Conservation (phyloP, 2,329 filamentous ascomycete genomes). For the Penicillium sp. region DNA sequence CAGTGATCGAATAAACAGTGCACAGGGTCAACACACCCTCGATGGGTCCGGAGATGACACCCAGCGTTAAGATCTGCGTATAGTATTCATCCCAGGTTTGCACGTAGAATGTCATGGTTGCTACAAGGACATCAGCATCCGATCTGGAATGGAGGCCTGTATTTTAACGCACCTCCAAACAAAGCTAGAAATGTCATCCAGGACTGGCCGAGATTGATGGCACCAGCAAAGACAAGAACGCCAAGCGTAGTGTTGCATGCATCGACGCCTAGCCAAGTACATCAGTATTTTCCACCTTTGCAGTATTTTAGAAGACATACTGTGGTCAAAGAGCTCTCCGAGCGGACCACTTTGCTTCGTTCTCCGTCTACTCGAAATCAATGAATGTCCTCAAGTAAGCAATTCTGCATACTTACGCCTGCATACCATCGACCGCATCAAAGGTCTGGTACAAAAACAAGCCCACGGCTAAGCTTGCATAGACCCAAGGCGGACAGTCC, state of each 20-base stretch:
- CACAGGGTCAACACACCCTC: constrained; percentile 86
- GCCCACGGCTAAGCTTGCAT: constrained; percentile 81
- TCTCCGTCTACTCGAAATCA: constrained; percentile 55
- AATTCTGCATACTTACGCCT: constrained; percentile 60
- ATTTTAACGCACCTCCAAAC: constrained; percentile 62
- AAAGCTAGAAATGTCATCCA: constrained; percentile 81
- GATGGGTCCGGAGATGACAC: constrained; percentile 87
- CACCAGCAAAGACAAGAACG: constrained; percentile 81
- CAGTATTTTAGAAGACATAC: constrained; percentile 40
- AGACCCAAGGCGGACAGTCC: constrained; percentile 93
- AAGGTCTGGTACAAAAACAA: constrained; percentile 97
- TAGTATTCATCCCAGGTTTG: constrained; percentile 99
- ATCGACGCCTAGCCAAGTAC: constrained; percentile 60
- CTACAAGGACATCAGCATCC: constrained; percentile 38
- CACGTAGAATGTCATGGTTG: constrained; percentile 91
- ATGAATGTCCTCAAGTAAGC: constrained; percentile 1
- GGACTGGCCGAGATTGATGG: constrained; percentile 86
- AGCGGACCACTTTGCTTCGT: constrained; percentile 89
- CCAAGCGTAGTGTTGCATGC: constrained; percentile 94
- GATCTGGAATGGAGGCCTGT: neutral
- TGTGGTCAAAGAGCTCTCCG: constrained; percentile 95
- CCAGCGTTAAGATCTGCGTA: constrained; percentile 89
- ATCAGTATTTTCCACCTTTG: neutral
- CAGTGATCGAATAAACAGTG: constrained; percentile 75
- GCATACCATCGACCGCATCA: constrained; percentile 89